Evolutionary conservation across 108 stramenopile species (phyloP), one percentile per base, ranked within the genome.

Genomic region (Skeletonema menzelii): DNA sequence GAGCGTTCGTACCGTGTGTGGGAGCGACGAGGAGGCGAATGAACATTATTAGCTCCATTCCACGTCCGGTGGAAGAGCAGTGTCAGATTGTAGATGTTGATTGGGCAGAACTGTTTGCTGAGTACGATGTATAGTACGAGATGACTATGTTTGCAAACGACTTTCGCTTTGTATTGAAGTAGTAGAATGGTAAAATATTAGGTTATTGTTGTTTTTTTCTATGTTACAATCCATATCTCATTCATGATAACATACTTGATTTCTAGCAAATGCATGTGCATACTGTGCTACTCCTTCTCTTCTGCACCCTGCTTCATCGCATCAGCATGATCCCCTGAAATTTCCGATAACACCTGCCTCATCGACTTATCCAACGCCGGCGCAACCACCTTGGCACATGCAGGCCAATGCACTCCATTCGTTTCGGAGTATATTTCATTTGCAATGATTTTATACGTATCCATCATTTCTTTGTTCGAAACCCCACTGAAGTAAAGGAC

Each of bases 331-430:
- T 90, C 91, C 20, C 86, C 85, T 17, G 80, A 75, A 71, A 93
- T 90, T 67, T 90, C 89, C 27, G 60, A 64, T 11, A 93, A 34
- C 31, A 90, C 87, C 69, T 82, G 86, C 67, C 77, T 46, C 65
- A 93, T 35, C 22, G 72, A 60, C 64, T 93, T 93, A 0, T 70
- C 56, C 85, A 93, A 80, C 20, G 91, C 86, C 31, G 83, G 82
- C 0, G 73, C 75, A 0, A 88, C 87, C 17, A 84, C 89, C 84
- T 82, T 93, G 73, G 91, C 89, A 79, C 89, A 93, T 24, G 89
- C 91, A 47, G 85, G 81, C 47, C 66, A 70, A 35, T 68, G 38
- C 19, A 58, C 61, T 3, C 83, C 77, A 30, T 78, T 79, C 10
- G 76, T 86, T 73, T 93, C 89, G 58, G 74, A 34, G 55, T 86